Evolutionary conservation across 2,329 filamentous ascomycete genomes (phyloP).

Genomic region (Calonectria ilicicola): DNA sequence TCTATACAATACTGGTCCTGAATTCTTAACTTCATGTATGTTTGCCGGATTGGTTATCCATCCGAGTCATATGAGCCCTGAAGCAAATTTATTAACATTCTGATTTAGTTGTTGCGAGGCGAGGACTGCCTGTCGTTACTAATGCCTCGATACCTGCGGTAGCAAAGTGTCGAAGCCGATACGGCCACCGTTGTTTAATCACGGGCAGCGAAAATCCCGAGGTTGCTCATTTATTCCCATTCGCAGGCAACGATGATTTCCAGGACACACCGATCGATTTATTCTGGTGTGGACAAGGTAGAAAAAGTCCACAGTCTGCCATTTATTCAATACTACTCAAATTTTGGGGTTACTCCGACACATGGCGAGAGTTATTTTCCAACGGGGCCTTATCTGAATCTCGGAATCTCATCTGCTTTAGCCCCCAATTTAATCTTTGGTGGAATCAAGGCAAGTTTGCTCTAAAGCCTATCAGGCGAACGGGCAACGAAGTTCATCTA

Average conservation of each 20-base stretch:
- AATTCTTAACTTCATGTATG: too few relatives aligned
- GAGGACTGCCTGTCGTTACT: not conserved
- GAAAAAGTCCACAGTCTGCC: not conserved
- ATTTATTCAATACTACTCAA: not conserved
- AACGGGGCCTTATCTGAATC: not conserved
- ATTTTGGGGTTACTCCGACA: not conserved
- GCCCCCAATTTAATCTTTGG: not conserved
- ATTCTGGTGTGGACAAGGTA: fast-evolving
- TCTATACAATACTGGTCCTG: too few relatives aligned
- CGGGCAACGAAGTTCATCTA: not conserved
- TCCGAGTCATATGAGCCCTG: too few relatives aligned
- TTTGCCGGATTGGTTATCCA: too few relatives aligned
- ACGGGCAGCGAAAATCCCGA: not conserved
- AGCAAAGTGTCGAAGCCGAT: not conserved
- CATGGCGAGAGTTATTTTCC: not conserved
- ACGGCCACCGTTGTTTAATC: not conserved
- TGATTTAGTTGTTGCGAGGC: not conserved
- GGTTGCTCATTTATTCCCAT: not conserved
- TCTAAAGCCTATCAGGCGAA: not conserved
- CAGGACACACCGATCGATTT: not conserved
- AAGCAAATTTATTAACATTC: too few relatives aligned
- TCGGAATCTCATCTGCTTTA: not conserved
- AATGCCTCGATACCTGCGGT: not conserved
- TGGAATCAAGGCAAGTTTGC: not conserved
- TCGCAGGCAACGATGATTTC: not conserved